phyloP scores from a whole-genome alignment of 2,329 filamentous ascomycete genomes.

The Cadophora gregata region DNA sequence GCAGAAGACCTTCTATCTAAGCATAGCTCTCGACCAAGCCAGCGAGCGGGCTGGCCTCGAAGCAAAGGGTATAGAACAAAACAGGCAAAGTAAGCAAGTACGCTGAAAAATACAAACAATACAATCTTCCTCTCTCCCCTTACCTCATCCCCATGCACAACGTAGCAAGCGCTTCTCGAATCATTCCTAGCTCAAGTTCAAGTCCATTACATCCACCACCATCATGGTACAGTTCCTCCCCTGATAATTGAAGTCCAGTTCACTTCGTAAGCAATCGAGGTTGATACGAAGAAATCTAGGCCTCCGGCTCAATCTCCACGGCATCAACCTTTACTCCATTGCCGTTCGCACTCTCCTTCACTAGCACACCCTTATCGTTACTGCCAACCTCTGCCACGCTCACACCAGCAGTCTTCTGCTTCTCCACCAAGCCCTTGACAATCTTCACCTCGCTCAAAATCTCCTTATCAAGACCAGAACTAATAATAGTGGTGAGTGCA shows the following conservation, averaged over 20 bases:
- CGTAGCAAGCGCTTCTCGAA: conserved; percentile 4
- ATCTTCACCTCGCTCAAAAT: conserved; percentile 29
- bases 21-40: conserved; percentile 1
- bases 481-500: conserved; percentile 17
- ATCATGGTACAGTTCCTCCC: conserved; percentile 16
- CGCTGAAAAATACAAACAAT: conserved; percentile 15
- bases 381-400: conserved; percentile 25
- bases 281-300: neutral
- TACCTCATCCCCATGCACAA: neutral
- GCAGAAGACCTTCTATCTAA: neutral
- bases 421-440: conserved; percentile 25
- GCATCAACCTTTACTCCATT: conserved; percentile 32
- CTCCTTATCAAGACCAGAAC: conserved; percentile 16
- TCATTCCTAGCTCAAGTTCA: neutral
- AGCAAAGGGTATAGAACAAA: conserved; percentile 30
- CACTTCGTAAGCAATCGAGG: neutral
- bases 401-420: conserved; percentile 11
- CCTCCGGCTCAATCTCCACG: conserved; percentile 28
- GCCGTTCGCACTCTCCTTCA: conserved; percentile 28
- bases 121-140: conserved; percentile 1
- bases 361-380: conserved; percentile 32
- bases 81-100: conserved; percentile 4
- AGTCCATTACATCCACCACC: conserved; percentile 15
- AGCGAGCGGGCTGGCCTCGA: conserved; percentile 10
- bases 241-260: neutral